Base-by-base conservation (phyloP, 2,329 filamentous ascomycete species). In the Diaporthe sp. region DNA sequence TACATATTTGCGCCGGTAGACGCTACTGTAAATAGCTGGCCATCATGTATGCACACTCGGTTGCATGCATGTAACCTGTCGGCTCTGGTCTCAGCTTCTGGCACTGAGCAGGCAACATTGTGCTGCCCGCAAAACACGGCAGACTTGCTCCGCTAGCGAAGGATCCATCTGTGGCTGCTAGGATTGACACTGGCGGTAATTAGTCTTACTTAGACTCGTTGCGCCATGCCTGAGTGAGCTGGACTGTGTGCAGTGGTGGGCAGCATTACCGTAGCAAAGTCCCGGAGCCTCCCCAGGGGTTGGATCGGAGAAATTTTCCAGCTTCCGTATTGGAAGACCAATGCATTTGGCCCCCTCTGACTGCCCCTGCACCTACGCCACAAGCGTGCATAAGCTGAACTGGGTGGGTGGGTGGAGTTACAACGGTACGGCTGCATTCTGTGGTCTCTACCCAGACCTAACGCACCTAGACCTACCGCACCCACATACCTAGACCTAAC, bases 11-110 rank as follows among this genome's bases (percentile, higher is more conserved):
- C 38, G 15, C 58, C 60, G 19, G 25, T 13, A 13, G 22, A 64
- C 40, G 60, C 40, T 47, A 47, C 25, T 64, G 38, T 28, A 61
- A 42, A 28, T 17, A 45, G 58, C n/a, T 61, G 57, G n/a, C 57
- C 12, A 10, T 12, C 30, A 40, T 38, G 38, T 42, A 19, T 42
- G 58, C 58, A 30, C 38, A 61, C 58, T 45, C 58, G 17, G 58
- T 45, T 61, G 15, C n/a, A 42, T 61, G 58, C 58, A 61, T 61
- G 58, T 45, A 42, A 61, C 22, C 38, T 30, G 38, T 42, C 58
- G 22, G 58, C 35, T 45, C n/a, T 28, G 7, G n/a, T 61, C 38
- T 61, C 58, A 61, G 58, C 58, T 40, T 61, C 38, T 61, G n/a
- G 38, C n/a, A 30, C 33, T 55, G 15, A 17, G 10, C 6, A 30